Conservation (phyloP, 2,329 filamentous ascomycete species). For the Hypoxylon sp. region DNA sequence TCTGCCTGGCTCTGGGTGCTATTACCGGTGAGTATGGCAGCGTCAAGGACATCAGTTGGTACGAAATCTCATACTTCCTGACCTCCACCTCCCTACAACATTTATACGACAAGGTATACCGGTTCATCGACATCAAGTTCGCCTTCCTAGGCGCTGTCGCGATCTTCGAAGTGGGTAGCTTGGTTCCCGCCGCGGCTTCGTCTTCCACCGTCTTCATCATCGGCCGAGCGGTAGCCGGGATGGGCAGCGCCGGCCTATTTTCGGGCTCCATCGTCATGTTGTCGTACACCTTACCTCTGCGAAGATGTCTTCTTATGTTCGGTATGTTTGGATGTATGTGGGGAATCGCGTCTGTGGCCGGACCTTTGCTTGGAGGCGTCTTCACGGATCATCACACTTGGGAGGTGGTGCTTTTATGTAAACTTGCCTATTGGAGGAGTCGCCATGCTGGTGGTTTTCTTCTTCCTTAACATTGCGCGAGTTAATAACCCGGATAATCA, state of each 20-base stretch:
- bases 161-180: conserved; percentile 52
- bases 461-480: conserved; percentile 43
- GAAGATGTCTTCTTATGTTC: conserved; percentile 32
- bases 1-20: conserved; percentile 44
- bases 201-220: conserved; percentile 55
- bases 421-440: conserved; percentile 47
- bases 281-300: conserved; percentile 37
- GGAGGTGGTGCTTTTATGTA: conserved; percentile 47
- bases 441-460: conserved; percentile 47
- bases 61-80: conserved; percentile 49
- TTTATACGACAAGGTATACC: conserved; percentile 52
- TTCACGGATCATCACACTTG: conserved; percentile 42
- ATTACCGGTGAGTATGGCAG: conserved; percentile 50
- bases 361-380: conserved; percentile 41
- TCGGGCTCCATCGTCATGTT: conserved; percentile 42
- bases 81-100: conserved; percentile 42
- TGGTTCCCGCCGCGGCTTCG: conserved; percentile 55
- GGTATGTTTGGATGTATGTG: conserved; percentile 41
- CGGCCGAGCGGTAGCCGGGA: conserved; percentile 55
- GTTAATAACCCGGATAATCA: conserved; percentile 30
- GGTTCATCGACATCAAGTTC: conserved; percentile 49
- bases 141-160: conserved; percentile 50
- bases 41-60: conserved; percentile 50
- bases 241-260: conserved; percentile 49
- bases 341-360: conserved; percentile 39